Base-by-base conservation (phyloP, 768 basidiomycete genomes). In the Kondoa subrosea region DNA sequence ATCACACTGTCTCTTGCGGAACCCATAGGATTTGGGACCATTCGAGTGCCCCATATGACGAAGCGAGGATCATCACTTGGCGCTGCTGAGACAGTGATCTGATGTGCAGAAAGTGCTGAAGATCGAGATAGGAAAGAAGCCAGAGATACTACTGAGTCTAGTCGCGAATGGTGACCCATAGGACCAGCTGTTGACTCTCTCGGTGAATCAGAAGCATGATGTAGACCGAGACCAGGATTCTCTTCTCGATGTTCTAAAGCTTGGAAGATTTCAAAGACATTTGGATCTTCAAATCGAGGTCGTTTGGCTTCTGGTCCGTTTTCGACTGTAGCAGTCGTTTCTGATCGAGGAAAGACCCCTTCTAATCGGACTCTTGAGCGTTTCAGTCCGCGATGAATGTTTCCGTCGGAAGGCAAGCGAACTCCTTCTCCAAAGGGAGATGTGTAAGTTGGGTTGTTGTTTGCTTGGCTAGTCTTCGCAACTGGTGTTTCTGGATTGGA, bases 1-100 rank as follows among this genome's bases (percentile, higher is more conserved):
- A 21, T 17, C 17, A 32, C 62, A 32, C 62, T 64, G 62, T 30
- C 29, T 25, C 58, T 60, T 25, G 58, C 29, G 4, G n/a, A 25
- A 26, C 58, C 26, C 14, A 60, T 26, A 14, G 58, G 12, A 30
- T 12, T 60, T 15, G 57, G 56, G 34, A 56, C 34, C 27, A 78
- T 72, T 16, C 81, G 77, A 72, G 85, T 83, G 30, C 88, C 90
- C 91, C 91, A 95, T 4, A 93, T 85, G 40, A 91, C 88, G 74
- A 92, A 92, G 0, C 90, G 83, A 17, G 91, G 89, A 72, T 95
- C 91, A 71, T 91, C 87, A 16, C 85, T 83, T 15, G 70, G 67
- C 1, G 59, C 27, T 3, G 33, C 8, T 1, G 68, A 57, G 50
- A 74, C 67, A 17, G 70, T 69, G 64, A 74, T 71, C 15, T 65